phyloP scores from a whole-genome alignment of 805 yeast species.

The Candida nemodendra region DNA sequence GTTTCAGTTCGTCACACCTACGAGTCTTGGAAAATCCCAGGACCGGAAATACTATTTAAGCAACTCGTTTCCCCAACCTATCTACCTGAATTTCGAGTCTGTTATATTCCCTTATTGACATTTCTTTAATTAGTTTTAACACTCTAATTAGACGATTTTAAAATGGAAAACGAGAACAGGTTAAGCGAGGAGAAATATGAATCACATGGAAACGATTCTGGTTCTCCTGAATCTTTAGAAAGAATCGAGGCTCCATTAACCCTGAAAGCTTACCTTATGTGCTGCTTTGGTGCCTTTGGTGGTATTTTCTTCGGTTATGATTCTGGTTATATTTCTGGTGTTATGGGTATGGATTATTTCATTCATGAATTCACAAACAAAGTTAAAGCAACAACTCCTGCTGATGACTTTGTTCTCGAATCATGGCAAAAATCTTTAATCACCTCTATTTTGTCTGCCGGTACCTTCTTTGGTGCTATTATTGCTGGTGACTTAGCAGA shows the following conservation, averaged over 20 bases:
- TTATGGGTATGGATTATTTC: constrained; percentile 58
- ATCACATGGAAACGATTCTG: too few species aligned
- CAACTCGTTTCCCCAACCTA: too few species aligned
- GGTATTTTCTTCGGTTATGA: constrained; percentile 69
- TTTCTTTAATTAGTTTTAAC: too few species aligned
- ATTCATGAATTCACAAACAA: constrained; percentile 29
- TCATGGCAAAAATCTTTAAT: constrained; percentile 43
- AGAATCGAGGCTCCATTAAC: constrained; percentile 39
- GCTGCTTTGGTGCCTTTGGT: constrained; percentile 66
- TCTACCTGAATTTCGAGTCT: too few species aligned
- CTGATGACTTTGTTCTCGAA: constrained; percentile 21
- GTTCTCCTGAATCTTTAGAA: too few species aligned
- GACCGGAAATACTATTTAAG: too few species aligned
- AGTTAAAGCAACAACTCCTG: constrained; percentile 16
- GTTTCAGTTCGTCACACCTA: too few species aligned
- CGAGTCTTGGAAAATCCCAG: too few species aligned
- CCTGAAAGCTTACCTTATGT: constrained; percentile 34
- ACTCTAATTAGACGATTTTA: too few species aligned
- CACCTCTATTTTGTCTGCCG: constrained; percentile 72
- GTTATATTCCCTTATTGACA: too few species aligned
- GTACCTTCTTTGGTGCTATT: constrained; percentile 69
- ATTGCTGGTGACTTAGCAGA: constrained; percentile 54
- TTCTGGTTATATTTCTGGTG: constrained; percentile 66
- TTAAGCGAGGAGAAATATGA: too few species aligned
- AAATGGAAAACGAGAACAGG: too few species aligned